These are phyloP conservation scores for Myriosclerotinia curreyana DNA, from an alignment of 2,329 filamentous ascomycete genomes.

Conservation along the genomic window DNA sequence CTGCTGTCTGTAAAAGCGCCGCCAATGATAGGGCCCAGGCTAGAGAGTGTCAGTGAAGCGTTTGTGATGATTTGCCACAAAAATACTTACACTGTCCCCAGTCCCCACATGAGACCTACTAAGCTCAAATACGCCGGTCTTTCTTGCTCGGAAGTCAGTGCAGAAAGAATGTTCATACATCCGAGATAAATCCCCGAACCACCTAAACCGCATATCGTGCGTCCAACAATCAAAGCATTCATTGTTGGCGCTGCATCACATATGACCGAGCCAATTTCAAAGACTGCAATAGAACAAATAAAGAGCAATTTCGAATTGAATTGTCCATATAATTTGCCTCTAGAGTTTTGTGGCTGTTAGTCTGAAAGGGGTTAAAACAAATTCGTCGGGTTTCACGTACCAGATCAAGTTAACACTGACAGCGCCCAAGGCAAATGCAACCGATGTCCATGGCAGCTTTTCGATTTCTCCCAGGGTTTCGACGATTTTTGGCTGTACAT, in stretches of 20 bases:
- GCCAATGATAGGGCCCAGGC: too few relatives aligned
- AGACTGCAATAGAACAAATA: neutral
- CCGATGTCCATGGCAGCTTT: neutral
- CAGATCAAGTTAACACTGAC: neutral
- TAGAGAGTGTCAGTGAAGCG: too few relatives aligned
- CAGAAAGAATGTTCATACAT: neutral
- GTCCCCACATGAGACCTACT: neutral
- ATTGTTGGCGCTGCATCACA: neutral
- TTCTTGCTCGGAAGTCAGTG: neutral
- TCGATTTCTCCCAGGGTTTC: too few relatives aligned
- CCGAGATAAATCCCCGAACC: neutral
- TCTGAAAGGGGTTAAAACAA: neutral
- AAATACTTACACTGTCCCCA: neutral
- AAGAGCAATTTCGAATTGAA: neutral
- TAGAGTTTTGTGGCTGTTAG: neutral
- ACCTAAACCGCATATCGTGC: neutral
- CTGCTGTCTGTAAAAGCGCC: constrained; percentile 38
- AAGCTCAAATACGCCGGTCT: neutral
- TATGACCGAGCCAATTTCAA: neutral
- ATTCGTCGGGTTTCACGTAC: neutral
- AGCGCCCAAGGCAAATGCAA: neutral
- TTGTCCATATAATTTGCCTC: neutral
- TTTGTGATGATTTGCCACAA: too few relatives aligned
- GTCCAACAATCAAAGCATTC: too few relatives aligned
- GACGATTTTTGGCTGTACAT: too few relatives aligned